Base-by-base conservation (phyloP, 1,284 basidiomycete genomes). In the Golubevia pallescens region DNA sequence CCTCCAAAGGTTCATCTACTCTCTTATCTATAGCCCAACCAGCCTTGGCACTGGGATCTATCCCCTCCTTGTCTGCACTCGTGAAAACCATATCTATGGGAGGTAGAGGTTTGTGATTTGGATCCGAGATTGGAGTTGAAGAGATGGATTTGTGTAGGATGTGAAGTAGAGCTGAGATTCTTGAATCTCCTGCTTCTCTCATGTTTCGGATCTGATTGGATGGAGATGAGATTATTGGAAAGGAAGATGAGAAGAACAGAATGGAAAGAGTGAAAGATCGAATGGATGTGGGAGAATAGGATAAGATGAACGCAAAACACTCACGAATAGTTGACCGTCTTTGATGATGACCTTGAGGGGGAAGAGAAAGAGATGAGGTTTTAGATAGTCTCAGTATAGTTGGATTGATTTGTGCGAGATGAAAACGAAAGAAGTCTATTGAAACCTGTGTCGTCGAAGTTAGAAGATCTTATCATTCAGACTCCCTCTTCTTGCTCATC, bases 51-150 rank as follows among this genome's bases (percentile, higher is more conserved):
- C 66, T 53, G 4, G 62, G 62, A 38, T 4, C 3, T 4, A 38
- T 38, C 3, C 70, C 74, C 13, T 74, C 72, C 51, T 69, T 69
- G 52, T 77, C 74, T 0, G 74, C 74, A n/a, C 69, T 68, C 32
- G 61, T 58, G 1, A 74, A 54, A 13, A 77, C 73, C 6, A 77
- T 56, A 21, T 77, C 72, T 16, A 74, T 53, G 0, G 62, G 64
- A 14, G 62, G 62, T 3, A 64, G 20, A 10, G 62, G 19, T 10
- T 38, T 38, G 3, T 38, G 34, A 8, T 19, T 2, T n/a, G 42
- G 53, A 19, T 57, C 24, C 2, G 32, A 4, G 10, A 60, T 56
- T 0, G 73, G 73, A 42, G 66, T 68, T 3, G 70, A 60, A 5
- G 57, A 67, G 3, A 74, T 63, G 2, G 73, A 69, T 4, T 59